A percentile compares a stretch with the other conserved stretches of the same genome.
phyloP scores from a whole-genome alignment of 2,329 filamentous ascomycete species.

The Bipolaris bicolor region DNA sequence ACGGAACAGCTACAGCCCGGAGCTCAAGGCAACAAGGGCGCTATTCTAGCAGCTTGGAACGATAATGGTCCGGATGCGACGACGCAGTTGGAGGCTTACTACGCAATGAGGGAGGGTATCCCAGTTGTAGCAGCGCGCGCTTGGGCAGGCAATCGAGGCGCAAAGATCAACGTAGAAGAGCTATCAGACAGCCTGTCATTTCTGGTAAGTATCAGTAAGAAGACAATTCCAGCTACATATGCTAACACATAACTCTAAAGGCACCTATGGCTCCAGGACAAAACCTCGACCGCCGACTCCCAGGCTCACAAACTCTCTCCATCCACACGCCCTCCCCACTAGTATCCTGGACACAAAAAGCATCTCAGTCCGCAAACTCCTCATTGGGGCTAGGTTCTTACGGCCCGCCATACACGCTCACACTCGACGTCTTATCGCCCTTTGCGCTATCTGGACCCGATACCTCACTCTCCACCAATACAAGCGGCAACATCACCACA shows the following conservation, averaged over 20 bases:
- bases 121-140: conserved; percentile 52
- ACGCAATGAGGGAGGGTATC: conserved; percentile 55
- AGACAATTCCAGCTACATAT: too few species aligned
- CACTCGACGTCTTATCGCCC: conserved; percentile 47
- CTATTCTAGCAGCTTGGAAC: conserved; percentile 55
- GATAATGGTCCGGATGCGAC: conserved; percentile 58
- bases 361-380: conserved; percentile 6
- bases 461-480: conserved; percentile 42
- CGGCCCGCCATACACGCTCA: conserved; percentile 56
- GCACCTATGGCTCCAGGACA: conserved; percentile 51
- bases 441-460: conserved; percentile 56
- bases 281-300: conserved; percentile 52
- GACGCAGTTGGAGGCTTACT: conserved; percentile 57
- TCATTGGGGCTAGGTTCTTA: conserved; percentile 51
- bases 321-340: conserved; percentile 22
- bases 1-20: conserved; percentile 47
- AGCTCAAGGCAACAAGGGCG: conserved; percentile 43
- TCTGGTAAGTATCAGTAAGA: conserved; percentile 23
- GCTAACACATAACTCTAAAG: background rate
- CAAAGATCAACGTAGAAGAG: conserved; percentile 33
- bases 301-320: conserved; percentile 10
- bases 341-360: conserved; percentile 41
- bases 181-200: conserved; percentile 48
- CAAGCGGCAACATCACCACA: conserved; percentile 26
- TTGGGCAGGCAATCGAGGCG: conserved; percentile 52